Percentiles rank a stretch among this genome's conserved stretches.
Evolutionary conservation across 2,329 filamentous ascomycete species (phyloP).

Genomic region (Fonsecaea erecta): DNA sequence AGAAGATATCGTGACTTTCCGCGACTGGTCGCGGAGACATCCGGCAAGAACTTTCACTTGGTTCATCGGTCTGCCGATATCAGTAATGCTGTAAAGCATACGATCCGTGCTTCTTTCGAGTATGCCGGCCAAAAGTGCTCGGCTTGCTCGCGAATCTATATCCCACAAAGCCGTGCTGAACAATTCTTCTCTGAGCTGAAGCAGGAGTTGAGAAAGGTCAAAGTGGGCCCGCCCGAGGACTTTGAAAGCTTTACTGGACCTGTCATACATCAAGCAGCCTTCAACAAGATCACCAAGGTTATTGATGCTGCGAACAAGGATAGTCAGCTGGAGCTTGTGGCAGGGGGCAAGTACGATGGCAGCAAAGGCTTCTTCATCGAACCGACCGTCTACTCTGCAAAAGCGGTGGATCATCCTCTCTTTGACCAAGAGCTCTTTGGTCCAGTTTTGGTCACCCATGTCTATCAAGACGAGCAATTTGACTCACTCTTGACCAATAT

Average conservation of each 20-base stretch:
- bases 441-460: slow-evolving; percentile 69
- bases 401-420: slow-evolving; percentile 69
- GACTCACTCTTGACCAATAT: slow-evolving; percentile 54
- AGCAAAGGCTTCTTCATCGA: slow-evolving; percentile 75
- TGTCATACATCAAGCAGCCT: slow-evolving; percentile 75
- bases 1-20: slow-evolving; percentile 78
- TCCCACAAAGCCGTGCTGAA: slow-evolving; percentile 71
- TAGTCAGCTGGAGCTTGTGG: slow-evolving; percentile 68
- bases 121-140: slow-evolving; percentile 85
- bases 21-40: slow-evolving; percentile 80
- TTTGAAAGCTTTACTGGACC: slow-evolving; percentile 79
- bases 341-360: slow-evolving; percentile 73
- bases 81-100: slow-evolving; percentile 73
- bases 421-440: slow-evolving; percentile 77
- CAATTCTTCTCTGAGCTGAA: slow-evolving; percentile 68
- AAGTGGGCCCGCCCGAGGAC: slow-evolving; percentile 67
- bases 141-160: slow-evolving; percentile 75
- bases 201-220: slow-evolving; percentile 66
- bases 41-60: slow-evolving; percentile 85
- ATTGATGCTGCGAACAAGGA: slow-evolving; percentile 76
- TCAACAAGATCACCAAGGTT: slow-evolving; percentile 72
- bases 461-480: slow-evolving; percentile 68
- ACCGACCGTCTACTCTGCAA: slow-evolving; percentile 74
- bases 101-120: slow-evolving; percentile 78
- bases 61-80: slow-evolving; percentile 73